Evolutionary conservation across 805 yeast genomes (phyloP).

Genomic region (Debaryomyces maramus): DNA sequence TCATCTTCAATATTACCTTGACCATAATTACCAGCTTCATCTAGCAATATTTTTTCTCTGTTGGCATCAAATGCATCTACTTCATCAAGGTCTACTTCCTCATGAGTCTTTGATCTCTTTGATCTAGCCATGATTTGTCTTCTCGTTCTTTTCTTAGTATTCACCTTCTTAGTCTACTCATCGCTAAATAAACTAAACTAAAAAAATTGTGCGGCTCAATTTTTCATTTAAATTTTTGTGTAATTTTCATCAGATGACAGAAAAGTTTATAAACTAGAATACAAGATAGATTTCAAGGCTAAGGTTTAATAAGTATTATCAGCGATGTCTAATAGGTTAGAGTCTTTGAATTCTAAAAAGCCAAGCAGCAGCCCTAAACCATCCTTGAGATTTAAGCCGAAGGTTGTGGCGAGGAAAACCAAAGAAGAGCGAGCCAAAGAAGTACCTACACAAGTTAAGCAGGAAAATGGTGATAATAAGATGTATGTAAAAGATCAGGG

Average conservation of each 20-base stretch:
- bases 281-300: too few species aligned
- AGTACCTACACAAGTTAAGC: constrained; percentile 54
- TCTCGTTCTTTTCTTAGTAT: neutral
- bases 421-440: constrained; percentile 81
- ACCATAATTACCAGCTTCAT: constrained; percentile 52
- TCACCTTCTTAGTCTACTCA: neutral
- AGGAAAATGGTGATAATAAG: constrained; percentile 24
- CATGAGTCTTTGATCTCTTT: constrained; percentile 12
- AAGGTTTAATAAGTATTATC: too few species aligned
- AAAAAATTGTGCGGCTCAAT: constrained; percentile 6
- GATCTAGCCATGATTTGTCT: constrained; percentile 20
- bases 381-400: constrained; percentile 77
- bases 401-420: constrained; percentile 78
- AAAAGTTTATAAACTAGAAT: neutral
- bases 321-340: constrained; percentile 42
- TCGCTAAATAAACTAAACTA: neutral
- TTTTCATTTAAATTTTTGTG: constrained; percentile 3
- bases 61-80: constrained; percentile 67
- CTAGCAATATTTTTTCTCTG: constrained; percentile 55
- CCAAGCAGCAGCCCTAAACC: constrained; percentile 39
- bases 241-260: neutral
- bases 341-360: constrained; percentile 39
- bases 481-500: constrained; percentile 29
- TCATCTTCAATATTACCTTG: constrained; percentile 26
- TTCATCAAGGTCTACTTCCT: constrained; percentile 54